Percentiles rank a stretch among this genome's conserved stretches.
These are phyloP conservation scores for Malbranchea cinnamomea DNA, from an alignment of 2,329 filamentous ascomycete species.

Conservation along the genomic window DNA sequence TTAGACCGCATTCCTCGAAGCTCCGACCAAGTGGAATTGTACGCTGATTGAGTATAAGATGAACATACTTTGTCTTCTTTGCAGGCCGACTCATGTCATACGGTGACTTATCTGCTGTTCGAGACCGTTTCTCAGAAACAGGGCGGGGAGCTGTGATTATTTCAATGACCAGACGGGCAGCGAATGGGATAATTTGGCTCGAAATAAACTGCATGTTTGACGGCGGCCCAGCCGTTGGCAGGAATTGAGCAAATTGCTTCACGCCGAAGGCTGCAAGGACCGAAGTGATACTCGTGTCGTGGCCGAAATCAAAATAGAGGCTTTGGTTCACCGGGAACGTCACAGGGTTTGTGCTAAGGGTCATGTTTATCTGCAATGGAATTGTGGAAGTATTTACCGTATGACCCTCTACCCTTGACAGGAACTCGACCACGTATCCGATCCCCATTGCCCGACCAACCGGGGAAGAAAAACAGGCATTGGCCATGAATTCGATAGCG, in stretches of 20 bases:
- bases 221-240: slow-evolving; percentile 42
- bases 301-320: slow-evolving; percentile 80
- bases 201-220: slow-evolving; percentile 49
- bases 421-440: slow-evolving; percentile 75
- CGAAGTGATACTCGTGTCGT: slow-evolving; percentile 74
- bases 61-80: slow-evolving; percentile 50
- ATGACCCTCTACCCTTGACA: slow-evolving; percentile 57
- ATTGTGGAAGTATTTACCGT: slow-evolving; percentile 59
- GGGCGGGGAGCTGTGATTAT: slow-evolving; percentile 54
- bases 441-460: slow-evolving; percentile 75
- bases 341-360: slow-evolving; percentile 48
- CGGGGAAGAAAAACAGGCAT: slow-evolving; percentile 59
- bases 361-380: slow-evolving; percentile 65
- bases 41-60: slow-evolving; percentile 60
- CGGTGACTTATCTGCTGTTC: slow-evolving; percentile 7
- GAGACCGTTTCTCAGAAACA: slow-evolving; percentile 38
- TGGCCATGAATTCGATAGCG: slow-evolving; percentile 72
- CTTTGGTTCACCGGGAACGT: slow-evolving; percentile 58
- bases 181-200: slow-evolving; percentile 56
- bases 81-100: slow-evolving; percentile 35
- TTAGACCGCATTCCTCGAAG: slow-evolving; percentile 47
- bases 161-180: slow-evolving; percentile 58
- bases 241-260: slow-evolving; percentile 47
- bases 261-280: slow-evolving; percentile 65
- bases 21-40: slow-evolving; percentile 54